These are phyloP conservation scores for Monotropa hypopitys DNA, from an alignment of 179 eudicot species.

Conservation along the genomic window DNA sequence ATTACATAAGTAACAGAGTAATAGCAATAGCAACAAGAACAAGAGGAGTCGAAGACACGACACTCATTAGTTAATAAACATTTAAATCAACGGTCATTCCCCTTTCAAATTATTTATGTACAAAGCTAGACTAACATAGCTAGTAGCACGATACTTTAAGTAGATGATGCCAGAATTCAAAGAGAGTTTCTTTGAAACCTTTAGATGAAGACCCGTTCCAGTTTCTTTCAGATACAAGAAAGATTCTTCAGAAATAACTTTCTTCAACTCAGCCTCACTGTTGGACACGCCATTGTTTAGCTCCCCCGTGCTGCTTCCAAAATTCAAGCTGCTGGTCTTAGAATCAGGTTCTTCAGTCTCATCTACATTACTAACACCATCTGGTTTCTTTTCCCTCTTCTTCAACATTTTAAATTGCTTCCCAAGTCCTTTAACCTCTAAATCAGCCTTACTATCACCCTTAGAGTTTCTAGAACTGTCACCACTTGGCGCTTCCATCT, in stretches of 20 bases:
- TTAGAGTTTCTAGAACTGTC: slow-evolving; percentile 29
- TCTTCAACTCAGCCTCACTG: slow-evolving; percentile 39
- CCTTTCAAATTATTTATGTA: background rate
- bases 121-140: background rate
- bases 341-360: slow-evolving; percentile 35
- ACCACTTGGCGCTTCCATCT: slow-evolving; percentile 45
- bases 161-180: background rate
- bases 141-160: background rate
- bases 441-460: slow-evolving; percentile 28
- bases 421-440: slow-evolving; percentile 77
- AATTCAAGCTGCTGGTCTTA: slow-evolving; percentile 17
- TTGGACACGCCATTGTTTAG: slow-evolving; percentile 10
- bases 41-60: background rate
- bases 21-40: background rate
- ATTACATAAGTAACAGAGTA: background rate
- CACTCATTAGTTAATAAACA: background rate
- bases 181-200: slow-evolving; percentile 31
- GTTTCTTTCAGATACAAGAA: slow-evolving; percentile 63
- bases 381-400: slow-evolving; percentile 54
- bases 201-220: slow-evolving; percentile 76
- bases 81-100: background rate
- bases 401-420: slow-evolving; percentile 71
- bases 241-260: slow-evolving; percentile 63
- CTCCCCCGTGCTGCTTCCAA: slow-evolving; percentile 19
- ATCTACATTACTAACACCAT: slow-evolving; percentile 18